A percentile compares a stretch with the other conserved stretches of the same genome.
Conservation (phyloP, 768 basidiomycete species). For the Pluteus cervinus region DNA sequence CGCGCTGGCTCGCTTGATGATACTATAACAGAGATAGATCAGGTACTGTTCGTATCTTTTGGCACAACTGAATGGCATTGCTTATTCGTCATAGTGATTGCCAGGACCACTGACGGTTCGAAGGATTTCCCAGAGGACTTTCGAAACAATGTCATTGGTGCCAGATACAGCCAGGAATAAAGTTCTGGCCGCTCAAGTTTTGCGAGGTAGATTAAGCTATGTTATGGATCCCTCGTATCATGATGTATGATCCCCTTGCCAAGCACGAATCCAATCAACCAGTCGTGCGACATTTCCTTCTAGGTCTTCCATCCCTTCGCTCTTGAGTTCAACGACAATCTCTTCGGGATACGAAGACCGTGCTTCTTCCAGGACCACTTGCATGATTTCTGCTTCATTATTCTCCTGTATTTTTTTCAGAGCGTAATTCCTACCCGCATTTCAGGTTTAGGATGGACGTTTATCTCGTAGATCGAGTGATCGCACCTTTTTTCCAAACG, state of each 20-base stretch:
- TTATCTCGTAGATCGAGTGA: conserved; percentile 1
- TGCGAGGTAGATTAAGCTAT: neutral
- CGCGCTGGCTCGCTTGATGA: too few species aligned
- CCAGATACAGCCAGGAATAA: neutral
- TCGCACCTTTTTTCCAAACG: conserved; percentile 83
- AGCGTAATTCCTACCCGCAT: conserved; percentile 63
- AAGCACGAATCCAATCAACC: conserved; percentile 79
- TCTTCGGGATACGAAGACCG: conserved; percentile 78
- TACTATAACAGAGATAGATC: too few species aligned
- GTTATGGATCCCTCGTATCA: too few species aligned
- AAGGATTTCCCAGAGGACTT: too few species aligned
- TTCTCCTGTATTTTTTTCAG: conserved; percentile 97
- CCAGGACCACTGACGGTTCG: too few species aligned
- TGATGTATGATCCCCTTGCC: conserved; percentile 48
- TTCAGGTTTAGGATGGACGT: conserved; percentile 3
- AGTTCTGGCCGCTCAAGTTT: neutral
- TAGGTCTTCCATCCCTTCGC: conserved; percentile 72
- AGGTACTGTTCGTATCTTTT: too few species aligned
- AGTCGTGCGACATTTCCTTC: conserved; percentile 85
- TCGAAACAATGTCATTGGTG: too few species aligned
- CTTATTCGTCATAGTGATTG: too few species aligned
- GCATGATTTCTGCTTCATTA: conserved; percentile 98
- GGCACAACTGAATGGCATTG: too few species aligned
- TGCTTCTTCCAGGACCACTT: conserved; percentile 85
- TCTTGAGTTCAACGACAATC: conserved; percentile 80